phyloP scores from a whole-genome alignment of 306 rosid species.

The Vigna nakashimae region DNA sequence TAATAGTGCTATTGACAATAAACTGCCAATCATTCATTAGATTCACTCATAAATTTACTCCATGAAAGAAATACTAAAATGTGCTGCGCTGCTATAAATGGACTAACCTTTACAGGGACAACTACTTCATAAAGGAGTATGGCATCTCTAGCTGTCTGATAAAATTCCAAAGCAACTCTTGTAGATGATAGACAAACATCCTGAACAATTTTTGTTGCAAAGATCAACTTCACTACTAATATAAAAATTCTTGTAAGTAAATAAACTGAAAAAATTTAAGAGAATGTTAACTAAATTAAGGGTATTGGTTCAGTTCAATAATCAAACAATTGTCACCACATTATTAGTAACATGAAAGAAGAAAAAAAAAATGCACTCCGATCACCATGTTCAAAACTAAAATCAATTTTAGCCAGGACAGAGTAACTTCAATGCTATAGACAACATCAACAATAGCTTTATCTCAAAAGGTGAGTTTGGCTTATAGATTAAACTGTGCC shows the following conservation, averaged over 20 bases:
- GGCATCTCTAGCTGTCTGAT: constrained; percentile 87
- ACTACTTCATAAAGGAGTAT: constrained; percentile 93
- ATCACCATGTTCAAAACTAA: neutral
- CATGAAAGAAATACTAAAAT: constrained; percentile 22
- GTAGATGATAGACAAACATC: constrained; percentile 91
- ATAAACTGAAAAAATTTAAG: constrained; percentile 16
- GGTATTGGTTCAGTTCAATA: constrained; percentile 3
- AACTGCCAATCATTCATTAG: neutral
- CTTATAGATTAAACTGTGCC: neutral
- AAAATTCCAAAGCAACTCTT: constrained; percentile 91
- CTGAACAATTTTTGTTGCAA: constrained; percentile 56
- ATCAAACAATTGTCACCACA: neutral
- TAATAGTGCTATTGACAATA: constrained; percentile 7
- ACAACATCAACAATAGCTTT: neutral
- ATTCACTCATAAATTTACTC: constrained; percentile 5
- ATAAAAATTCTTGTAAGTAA: neutral
- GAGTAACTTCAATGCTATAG: neutral
- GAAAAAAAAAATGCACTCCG: neutral
- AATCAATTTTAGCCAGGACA: neutral
- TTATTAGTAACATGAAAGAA: neutral
- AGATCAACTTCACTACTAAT: constrained; percentile 31
- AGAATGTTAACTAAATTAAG: constrained; percentile 7
- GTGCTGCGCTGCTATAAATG: constrained; percentile 37
- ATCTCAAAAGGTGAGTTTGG: neutral
- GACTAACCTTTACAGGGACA: constrained; percentile 93